Evolutionary conservation across 1,284 basidiomycete species (phyloP).

Genomic region (Cryptococcus sp.): DNA sequence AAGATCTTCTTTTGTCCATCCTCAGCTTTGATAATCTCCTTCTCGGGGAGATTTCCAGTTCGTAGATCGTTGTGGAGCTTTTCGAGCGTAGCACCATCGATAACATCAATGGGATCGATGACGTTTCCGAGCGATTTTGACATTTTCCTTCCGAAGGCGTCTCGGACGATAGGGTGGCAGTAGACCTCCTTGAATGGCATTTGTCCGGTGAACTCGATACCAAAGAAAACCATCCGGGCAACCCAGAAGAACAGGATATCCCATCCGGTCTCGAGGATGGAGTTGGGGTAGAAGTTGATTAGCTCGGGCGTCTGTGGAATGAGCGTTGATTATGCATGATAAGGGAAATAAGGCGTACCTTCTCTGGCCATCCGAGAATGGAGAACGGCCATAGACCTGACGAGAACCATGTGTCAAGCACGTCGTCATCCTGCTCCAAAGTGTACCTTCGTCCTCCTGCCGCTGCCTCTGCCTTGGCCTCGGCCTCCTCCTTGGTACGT

Average conservation of each 20-base stretch:
- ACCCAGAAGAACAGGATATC: slow-evolving; percentile 99
- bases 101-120: slow-evolving; percentile 95
- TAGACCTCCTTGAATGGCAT: slow-evolving; percentile 98
- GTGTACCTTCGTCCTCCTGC: slow-evolving; percentile 69
- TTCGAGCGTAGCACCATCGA: slow-evolving; percentile 78
- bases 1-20: slow-evolving; percentile 98
- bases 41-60: slow-evolving; percentile 90
- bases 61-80: slow-evolving; percentile 81
- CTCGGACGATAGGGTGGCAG: slow-evolving; percentile 98
- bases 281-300: slow-evolving; percentile 78
- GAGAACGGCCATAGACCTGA: slow-evolving; percentile 98
- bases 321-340: background rate
- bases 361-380: slow-evolving; percentile 93
- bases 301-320: slow-evolving; percentile 64
- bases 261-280: slow-evolving; percentile 95
- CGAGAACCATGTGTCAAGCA: slow-evolving; percentile 99
- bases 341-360: slow-evolving; percentile 52
- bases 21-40: slow-evolving; percentile 86
- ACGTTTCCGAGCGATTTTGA: slow-evolving; percentile 98
- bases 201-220: slow-evolving; percentile 79
- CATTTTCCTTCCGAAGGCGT: slow-evolving; percentile 99
- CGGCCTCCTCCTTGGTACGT: slow-evolving; percentile 72
- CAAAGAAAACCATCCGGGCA: slow-evolving; percentile 95
- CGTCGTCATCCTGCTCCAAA: slow-evolving; percentile 92
- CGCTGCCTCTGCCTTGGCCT: slow-evolving; percentile 66